Evolutionary conservation across 495 filamentous ascomycete genomes (phyloP).

Genomic region (Lasiosphaeria miniovina): DNA sequence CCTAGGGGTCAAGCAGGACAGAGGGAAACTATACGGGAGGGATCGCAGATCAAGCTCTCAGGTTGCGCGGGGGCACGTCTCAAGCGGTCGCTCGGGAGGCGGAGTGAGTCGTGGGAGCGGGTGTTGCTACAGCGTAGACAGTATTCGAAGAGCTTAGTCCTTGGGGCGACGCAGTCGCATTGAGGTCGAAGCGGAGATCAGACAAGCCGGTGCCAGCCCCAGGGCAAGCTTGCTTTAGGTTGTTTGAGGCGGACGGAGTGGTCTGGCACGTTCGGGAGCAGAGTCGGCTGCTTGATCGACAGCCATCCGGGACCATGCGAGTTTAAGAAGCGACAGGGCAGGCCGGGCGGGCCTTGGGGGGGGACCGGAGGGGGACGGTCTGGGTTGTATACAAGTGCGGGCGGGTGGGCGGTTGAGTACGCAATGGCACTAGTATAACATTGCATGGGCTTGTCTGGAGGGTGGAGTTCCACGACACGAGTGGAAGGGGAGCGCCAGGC

Average conservation of each 20-base stretch:
- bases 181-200: constrained; percentile 40
- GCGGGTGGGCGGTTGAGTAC: no score
- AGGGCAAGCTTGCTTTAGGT: constrained; percentile 27
- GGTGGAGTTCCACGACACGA: no score
- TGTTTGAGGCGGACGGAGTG: constrained; percentile 27
- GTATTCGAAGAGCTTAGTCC: not conserved
- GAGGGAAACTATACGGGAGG: constrained; percentile 2
- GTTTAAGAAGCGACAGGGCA: constrained; percentile 47
- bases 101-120: not conserved
- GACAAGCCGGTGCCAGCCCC: constrained; percentile 36
- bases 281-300: constrained; percentile 33
- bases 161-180: constrained; percentile 28
- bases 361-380: constrained; percentile 1
- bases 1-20: not conserved
- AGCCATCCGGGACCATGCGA: constrained; percentile 35
- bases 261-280: constrained; percentile 36
- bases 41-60: constrained; percentile 1
- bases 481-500: no score
- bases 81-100: not conserved
- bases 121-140: not conserved
- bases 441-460: no score
- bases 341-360: constrained; percentile 18
- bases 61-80: not conserved
- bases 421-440: no score
- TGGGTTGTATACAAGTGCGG: no score